phyloP scores from a whole-genome alignment of 2,329 filamentous ascomycete species.

The Teratosphaeria nubilosa region DNA sequence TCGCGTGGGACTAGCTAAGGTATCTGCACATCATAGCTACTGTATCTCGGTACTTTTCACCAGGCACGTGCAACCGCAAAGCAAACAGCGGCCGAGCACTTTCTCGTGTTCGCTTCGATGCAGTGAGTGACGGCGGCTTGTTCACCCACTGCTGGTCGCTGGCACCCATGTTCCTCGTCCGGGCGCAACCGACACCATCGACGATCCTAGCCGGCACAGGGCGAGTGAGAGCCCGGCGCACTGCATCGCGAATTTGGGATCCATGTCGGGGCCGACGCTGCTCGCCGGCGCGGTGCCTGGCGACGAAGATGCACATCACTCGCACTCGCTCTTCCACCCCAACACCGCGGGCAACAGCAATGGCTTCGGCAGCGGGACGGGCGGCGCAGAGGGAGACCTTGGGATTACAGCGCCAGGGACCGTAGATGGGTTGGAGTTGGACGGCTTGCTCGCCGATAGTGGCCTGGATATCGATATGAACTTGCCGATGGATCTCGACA shows the following conservation, averaged over 20 bases:
- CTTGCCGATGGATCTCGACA: constrained; percentile 38
- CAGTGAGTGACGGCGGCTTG: background rate
- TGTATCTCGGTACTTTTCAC: background rate
- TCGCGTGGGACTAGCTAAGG: background rate
- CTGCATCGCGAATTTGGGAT: background rate
- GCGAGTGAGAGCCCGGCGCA: background rate
- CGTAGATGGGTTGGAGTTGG: constrained; percentile 17
- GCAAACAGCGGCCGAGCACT: background rate
- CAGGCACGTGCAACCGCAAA: background rate
- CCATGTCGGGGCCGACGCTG: background rate
- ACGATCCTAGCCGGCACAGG: background rate
- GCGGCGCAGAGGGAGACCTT: background rate
- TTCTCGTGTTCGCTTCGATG: background rate
- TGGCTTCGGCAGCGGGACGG: background rate
- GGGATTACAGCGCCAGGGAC: constrained; percentile 6
- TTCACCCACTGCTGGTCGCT: too few species aligned
- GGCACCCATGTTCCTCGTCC: background rate
- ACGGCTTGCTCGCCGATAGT: constrained; percentile 18
- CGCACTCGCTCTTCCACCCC: background rate
- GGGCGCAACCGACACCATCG: background rate
- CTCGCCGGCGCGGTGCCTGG: background rate
- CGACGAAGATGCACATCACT: background rate
- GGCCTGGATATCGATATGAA: constrained; percentile 37
- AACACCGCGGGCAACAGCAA: background rate
- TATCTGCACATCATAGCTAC: background rate